A percentile compares a stretch with the other conserved stretches of the same genome.
These are phyloP conservation scores for Paramecium tetraurelia DNA, from an alignment of 73 alveolate species.

Conservation along the genomic window DNA sequence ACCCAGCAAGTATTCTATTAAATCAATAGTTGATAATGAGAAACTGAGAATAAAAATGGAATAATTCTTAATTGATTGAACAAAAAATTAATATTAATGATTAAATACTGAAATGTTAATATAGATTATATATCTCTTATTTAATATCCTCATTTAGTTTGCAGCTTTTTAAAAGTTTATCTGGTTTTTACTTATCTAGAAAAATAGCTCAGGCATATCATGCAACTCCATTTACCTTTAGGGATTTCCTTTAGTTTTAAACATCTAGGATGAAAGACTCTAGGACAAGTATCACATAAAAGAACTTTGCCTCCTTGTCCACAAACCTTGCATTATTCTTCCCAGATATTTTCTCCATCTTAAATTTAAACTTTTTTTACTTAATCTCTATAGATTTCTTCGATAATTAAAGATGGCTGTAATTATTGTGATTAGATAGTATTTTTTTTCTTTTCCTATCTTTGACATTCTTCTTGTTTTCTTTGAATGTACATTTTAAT, in stretches of 20 bases:
- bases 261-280: constrained; percentile 57
- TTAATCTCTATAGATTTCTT: not conserved
- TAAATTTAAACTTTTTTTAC: not conserved
- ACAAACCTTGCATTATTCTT: constrained; percentile 51
- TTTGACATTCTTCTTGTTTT: not conserved
- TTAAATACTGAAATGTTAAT: not conserved
- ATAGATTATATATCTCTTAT: not conserved
- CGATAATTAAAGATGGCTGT: not conserved
- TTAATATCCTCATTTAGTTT: not conserved
- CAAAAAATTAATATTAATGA: not conserved
- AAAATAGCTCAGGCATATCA: not conserved
- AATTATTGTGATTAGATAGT: not conserved
- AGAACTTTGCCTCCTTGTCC: constrained; percentile 48
- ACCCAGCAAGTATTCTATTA: not conserved
- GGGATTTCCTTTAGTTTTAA: constrained; percentile 44
- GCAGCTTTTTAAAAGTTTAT: constrained; percentile 6
- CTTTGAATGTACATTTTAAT: not conserved
- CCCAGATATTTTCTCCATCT: constrained; percentile 32
- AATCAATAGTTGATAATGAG: not conserved
- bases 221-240: constrained; percentile 48
- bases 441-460: not conserved
- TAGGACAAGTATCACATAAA: constrained; percentile 61
- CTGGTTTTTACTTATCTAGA: constrained; percentile 19
- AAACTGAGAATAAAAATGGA: not conserved
- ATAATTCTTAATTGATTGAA: not conserved